Evolutionary conservation across 140 eudicot species (phyloP), one percentile per base, ranked within the genome.

Genomic region (Stevia rebaudiana): DNA sequence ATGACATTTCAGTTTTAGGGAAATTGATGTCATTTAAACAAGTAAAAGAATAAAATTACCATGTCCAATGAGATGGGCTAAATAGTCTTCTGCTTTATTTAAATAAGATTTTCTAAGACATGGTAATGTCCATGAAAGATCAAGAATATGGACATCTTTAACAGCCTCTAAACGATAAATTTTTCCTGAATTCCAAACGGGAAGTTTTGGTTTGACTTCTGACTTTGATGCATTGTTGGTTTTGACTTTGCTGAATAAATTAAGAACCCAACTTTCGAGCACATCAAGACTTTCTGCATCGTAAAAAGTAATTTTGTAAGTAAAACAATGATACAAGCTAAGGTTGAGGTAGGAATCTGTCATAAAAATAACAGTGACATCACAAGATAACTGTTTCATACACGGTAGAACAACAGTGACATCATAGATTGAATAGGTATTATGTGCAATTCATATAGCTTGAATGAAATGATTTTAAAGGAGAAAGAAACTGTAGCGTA

Each of bases 31-130:
- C 30, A n/a, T 61, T 61, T 51, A 63, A 33, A 58, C 8, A 57
- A 13, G 9, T 31, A 69, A 47, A 24, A 46, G 3, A 57, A 43
- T 1, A 46, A n/a, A 30, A 57, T 74, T 83, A 92, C 98, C 96
- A 71, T 92, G 98, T 41, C 95, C 98, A 46, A 92, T 82, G 65
- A 92, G 92, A 81, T 92, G 98, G 55, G 95, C 82, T 47, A 92
- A 65, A 71, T 92, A 92, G 77, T 92, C 98, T 85, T 92, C 98
- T 44, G 89, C 82, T 76, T 85, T 92, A 78, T 92, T 92, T 74
- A 77, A 16, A 73, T 92, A 92, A 25, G 83, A 83, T 61, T 85
- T 77, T 13, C 83, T 69, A 43, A 92, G 91, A 63, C 87, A 83
- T 49, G 98, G 98, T 59, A 88, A 77, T 67, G 94, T 92, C 98